Evolutionary conservation across 73 alveolate species (phyloP), one percentile per base, ranked within the genome.

Genomic region (Paramecium primaurelia): DNA sequence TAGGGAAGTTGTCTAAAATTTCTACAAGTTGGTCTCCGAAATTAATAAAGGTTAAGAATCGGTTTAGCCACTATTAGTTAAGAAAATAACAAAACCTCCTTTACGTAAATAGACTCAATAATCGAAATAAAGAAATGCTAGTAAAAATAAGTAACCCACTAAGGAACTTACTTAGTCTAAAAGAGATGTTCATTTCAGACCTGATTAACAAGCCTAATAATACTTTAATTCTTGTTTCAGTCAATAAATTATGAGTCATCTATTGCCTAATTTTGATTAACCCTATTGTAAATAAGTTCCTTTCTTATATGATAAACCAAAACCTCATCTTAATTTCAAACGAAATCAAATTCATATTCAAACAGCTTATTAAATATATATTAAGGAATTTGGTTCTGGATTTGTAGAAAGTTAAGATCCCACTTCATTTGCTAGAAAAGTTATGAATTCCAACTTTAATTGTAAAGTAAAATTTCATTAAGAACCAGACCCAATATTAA

Each of bases 1-100:
- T 40, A 77, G 45, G 28, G 90, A 77, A n/a, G 90, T 77, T 26
- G 90, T 77, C 47, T 42, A 77, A 77, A 77, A 77, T 60, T 77
- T 77, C 71, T 77, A 77, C 51, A 44, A 40, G 3, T 34, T 77
- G 12, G 28, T 77, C 26, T 22, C 71, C 3, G 90, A 77, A 40
- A 77, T 77, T 4, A 77, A 77, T 77, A 77, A 20, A 77, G 42
- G 90, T 42, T 30, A n/a, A 20, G 9, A 11, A 47, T 51, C 25
- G 1, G 68, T 77, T n/a, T 25, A 30, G 22, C 25, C 38, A 60
- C 26, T 30, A 60, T 25, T 26, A 26, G 83, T 60, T n/a, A 60
- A 60, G 44, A 60, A 60, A 16, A 60, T 60, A 60, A 18, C 42
- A 10, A 60, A 60, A 34, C 25, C 44, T 30, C 47, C 83, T 7